Evolutionary conservation across 495 filamentous ascomycete species (phyloP).

Genomic region (Aspergillus diversus): DNA sequence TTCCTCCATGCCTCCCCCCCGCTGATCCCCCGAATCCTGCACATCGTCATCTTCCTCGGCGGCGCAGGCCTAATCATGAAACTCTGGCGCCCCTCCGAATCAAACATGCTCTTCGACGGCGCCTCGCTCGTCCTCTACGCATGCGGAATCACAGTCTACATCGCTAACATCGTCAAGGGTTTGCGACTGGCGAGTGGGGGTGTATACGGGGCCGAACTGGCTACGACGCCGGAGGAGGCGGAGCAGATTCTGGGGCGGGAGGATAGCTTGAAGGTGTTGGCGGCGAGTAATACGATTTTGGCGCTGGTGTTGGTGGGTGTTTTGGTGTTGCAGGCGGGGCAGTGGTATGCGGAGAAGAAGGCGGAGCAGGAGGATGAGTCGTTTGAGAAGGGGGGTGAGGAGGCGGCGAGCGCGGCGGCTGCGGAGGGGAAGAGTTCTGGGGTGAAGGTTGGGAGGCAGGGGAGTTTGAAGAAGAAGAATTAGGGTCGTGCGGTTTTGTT

Average conservation of each 20-base stretch:
- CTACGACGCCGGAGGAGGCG: constrained; percentile 18
- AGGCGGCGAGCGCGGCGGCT: not conserved
- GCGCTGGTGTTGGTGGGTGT: constrained; percentile 90
- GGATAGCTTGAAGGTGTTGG: constrained; percentile 85
- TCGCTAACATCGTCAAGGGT: constrained; percentile 94
- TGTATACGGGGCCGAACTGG: constrained; percentile 53
- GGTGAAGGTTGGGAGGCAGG: not conserved
- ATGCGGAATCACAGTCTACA: constrained; percentile 87
- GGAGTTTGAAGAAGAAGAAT: constrained; percentile 21
- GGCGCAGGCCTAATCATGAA: constrained; percentile 90
- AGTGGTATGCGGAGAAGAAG: constrained; percentile 98
- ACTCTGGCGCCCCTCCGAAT: constrained; percentile 87
- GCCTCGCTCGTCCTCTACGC: constrained; percentile 88
- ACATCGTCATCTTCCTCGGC: constrained; percentile 88
- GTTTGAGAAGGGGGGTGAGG: constrained; percentile 33
- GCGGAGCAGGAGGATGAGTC: constrained; percentile 77
- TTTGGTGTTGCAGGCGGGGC: constrained; percentile 89
- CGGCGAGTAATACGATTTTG: constrained; percentile 95
- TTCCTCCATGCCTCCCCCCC: constrained; percentile 87
- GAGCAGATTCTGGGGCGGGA: constrained; percentile 64
- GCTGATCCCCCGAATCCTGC: constrained; percentile 87
- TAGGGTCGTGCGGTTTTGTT: constrained; percentile 2
- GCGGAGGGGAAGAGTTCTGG: not conserved
- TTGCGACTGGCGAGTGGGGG: constrained; percentile 72
- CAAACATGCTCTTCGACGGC: constrained; percentile 96